Percentiles rank a stretch among this genome's conserved stretches.
These are phyloP conservation scores for Sarocladium brachiariae DNA, from an alignment of 2,329 filamentous ascomycete genomes.

Conservation along the genomic window DNA sequence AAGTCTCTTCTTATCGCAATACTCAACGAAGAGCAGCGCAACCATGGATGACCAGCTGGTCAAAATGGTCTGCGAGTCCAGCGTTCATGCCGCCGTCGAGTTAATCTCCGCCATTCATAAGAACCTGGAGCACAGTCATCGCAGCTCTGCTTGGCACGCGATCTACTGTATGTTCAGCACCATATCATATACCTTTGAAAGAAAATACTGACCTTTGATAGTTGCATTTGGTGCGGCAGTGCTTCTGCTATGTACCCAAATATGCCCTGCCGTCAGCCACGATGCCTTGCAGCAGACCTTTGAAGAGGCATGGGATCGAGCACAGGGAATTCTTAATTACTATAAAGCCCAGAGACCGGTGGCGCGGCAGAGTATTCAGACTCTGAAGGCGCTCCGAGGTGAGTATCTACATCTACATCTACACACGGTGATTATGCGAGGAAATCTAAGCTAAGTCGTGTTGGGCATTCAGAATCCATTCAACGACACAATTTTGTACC, in stretches of 20 bases:
- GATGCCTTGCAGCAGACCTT: background rate
- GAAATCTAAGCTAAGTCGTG: no score
- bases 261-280: background rate
- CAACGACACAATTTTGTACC: background rate
- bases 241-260: slow-evolving; percentile 1
- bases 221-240: slow-evolving; percentile 2
- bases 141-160: slow-evolving; percentile 1
- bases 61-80: slow-evolving; percentile 1
- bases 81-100: background rate
- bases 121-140: slow-evolving; percentile 4
- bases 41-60: slow-evolving; percentile 3
- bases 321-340: background rate
- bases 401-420: background rate
- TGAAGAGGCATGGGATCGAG: background rate
- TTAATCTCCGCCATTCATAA: background rate
- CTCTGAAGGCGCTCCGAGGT: slow-evolving; percentile 2
- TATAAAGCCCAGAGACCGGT: slow-evolving; percentile 1
- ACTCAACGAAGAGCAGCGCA: background rate
- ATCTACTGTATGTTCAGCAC: slow-evolving; percentile 1
- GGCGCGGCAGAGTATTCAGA: slow-evolving; percentile 4
- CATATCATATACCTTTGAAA: background rate
- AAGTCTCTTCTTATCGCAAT: background rate
- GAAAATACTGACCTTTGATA: background rate
- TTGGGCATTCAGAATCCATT: background rate
- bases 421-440: background rate